Percentiles rank a stretch among this genome's conserved stretches.
phyloP scores from a whole-genome alignment of 768 basidiomycete species.

The Porphyrellus cyaneotinctus region DNA sequence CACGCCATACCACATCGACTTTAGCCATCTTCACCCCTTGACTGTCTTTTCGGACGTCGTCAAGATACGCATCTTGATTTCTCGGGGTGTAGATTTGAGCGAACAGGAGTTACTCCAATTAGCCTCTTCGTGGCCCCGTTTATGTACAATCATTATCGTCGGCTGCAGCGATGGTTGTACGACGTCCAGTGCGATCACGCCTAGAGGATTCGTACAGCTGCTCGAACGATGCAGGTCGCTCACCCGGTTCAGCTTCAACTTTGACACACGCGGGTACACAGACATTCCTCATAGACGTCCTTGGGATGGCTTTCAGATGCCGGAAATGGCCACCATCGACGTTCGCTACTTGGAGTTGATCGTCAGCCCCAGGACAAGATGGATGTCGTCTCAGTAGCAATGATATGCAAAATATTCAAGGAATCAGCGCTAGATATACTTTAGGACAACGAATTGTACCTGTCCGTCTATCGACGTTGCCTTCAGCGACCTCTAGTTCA shows the following conservation, averaged over 20 bases:
- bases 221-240: background rate
- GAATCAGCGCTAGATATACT: constrained; percentile 8
- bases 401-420: constrained; percentile 16
- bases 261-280: background rate
- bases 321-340: background rate
- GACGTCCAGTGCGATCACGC: background rate
- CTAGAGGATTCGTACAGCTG: background rate
- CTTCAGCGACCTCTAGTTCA: too few species aligned
- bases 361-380: background rate
- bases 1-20: background rate
- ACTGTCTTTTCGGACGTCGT: background rate
- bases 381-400: constrained; percentile 1
- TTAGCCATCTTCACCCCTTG: background rate
- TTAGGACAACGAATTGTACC: too few species aligned
- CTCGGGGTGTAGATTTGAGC: background rate
- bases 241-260: background rate
- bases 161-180: too few species aligned
- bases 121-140: background rate
- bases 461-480: too few species aligned
- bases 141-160: background rate
- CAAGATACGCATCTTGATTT: background rate
- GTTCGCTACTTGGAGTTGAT: background rate
- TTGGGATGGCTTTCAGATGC: background rate
- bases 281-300: background rate
- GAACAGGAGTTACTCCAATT: background rate